phyloP scores from a whole-genome alignment of 1,284 basidiomycete species.

The Tilletia indica region DNA sequence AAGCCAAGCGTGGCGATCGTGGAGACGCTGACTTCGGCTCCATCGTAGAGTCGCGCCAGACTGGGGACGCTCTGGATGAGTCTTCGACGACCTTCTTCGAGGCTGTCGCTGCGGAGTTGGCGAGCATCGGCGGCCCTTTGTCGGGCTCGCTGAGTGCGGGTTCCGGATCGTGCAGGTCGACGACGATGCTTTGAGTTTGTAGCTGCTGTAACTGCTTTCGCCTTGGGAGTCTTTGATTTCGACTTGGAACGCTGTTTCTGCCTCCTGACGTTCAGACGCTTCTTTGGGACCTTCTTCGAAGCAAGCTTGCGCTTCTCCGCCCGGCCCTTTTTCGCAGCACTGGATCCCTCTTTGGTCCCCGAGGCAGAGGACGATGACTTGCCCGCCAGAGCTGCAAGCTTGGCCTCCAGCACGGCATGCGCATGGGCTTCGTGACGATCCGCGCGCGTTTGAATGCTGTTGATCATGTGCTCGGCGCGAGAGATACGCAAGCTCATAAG shows the following conservation, averaged over 20 bases:
- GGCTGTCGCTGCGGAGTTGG: background rate
- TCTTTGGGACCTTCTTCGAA: conserved; percentile 21
- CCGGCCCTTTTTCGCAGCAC: conserved; percentile 18
- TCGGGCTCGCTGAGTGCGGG: conserved; percentile 28
- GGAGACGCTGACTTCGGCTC: conserved; percentile 41
- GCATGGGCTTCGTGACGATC: conserved; percentile 46
- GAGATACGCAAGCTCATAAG: conserved; percentile 47
- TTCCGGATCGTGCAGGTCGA: conserved; percentile 44
- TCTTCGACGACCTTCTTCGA: conserved; percentile 20
- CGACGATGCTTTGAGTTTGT: conserved; percentile 21
- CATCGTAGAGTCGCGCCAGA: conserved; percentile 48
- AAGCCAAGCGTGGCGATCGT: conserved; percentile 45
- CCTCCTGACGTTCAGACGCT: conserved; percentile 14
- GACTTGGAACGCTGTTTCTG: background rate
- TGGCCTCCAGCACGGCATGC: conserved; percentile 31
- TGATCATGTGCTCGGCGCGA: conserved; percentile 44
- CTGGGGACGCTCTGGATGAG: conserved; percentile 42
- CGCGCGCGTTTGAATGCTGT: conserved; percentile 44
- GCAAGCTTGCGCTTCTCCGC: conserved; percentile 18
- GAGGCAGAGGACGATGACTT: background rate
- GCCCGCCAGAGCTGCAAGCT: conserved; percentile 26
- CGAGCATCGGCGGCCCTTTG: conserved; percentile 17
- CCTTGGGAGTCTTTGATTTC: background rate
- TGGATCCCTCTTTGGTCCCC: background rate
- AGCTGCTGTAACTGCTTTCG: background rate